Conservation (phyloP, 495 filamentous ascomycete genomes). For the Sphaerosporella brunnea region DNA sequence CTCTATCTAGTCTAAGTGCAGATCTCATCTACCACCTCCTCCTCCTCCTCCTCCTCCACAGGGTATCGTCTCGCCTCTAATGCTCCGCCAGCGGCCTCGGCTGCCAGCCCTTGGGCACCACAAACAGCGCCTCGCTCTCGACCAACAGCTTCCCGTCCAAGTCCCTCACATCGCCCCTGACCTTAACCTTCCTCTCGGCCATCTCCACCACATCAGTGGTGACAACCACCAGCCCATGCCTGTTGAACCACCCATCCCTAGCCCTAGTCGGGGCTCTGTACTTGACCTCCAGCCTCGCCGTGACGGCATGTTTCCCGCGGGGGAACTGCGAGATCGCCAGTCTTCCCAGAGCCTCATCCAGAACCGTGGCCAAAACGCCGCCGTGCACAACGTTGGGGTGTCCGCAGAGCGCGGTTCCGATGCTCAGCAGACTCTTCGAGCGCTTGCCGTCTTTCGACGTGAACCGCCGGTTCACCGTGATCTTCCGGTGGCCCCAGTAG, state of each 20-base stretch:
- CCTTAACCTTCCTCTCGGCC: constrained; percentile 39
- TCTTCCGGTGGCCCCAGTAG: not conserved
- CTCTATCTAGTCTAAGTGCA: too few species aligned
- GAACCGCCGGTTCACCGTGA: constrained; percentile 28
- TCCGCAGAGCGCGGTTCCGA: constrained; percentile 45
- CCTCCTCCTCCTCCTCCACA: too few species aligned
- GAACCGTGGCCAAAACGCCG: constrained; percentile 49
- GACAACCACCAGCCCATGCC: constrained; percentile 1
- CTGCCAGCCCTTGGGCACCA: constrained; percentile 38
- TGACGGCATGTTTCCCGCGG: constrained; percentile 37
- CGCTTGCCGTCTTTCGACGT: constrained; percentile 35
- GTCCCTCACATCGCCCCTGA: constrained; percentile 37
- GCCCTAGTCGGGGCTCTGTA: constrained; percentile 37
- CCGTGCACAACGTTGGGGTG: constrained; percentile 70
- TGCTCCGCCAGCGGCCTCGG: constrained; percentile 19
- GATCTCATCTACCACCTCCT: too few species aligned
- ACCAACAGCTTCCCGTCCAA: constrained; percentile 37
- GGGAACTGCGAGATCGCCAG: constrained; percentile 32
- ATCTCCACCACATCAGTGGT: not conserved
- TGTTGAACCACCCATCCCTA: not conserved
- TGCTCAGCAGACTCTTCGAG: constrained; percentile 40
- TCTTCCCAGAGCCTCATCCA: constrained; percentile 48
- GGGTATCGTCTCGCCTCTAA: not conserved
- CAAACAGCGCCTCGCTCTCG: constrained; percentile 44
- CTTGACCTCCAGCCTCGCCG: constrained; percentile 45